Percentiles rank a stretch among this genome's conserved stretches.
These are phyloP conservation scores for Alternaria gaisen DNA, from an alignment of 2,329 filamentous ascomycete genomes.

Conservation along the genomic window DNA sequence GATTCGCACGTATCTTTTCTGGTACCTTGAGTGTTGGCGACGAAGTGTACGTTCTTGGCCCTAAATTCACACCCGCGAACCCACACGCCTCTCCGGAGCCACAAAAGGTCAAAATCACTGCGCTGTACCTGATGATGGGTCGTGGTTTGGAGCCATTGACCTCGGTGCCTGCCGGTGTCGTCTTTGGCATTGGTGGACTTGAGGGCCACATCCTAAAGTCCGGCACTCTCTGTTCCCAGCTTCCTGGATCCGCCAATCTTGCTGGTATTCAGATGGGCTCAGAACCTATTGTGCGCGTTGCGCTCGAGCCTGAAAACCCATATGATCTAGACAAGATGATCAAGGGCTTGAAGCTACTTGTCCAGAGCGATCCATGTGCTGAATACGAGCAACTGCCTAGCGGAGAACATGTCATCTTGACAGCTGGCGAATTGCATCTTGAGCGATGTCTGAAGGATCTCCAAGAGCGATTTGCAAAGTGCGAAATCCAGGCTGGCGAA, in stretches of 20 bases:
- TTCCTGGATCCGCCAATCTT: conserved; percentile 87
- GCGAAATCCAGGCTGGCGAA: conserved; percentile 92
- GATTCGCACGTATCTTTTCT: conserved; percentile 93
- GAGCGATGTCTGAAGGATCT: conserved; percentile 94
- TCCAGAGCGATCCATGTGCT: conserved; percentile 94
- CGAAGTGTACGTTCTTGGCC: conserved; percentile 86
- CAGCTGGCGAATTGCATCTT: conserved; percentile 91
- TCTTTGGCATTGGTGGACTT: conserved; percentile 93
- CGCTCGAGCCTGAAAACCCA: conserved; percentile 91
- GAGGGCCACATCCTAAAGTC: conserved; percentile 96
- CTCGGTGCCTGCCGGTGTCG: conserved; percentile 88
- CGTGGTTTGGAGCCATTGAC: conserved; percentile 82
- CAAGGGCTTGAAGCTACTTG: conserved; percentile 81
- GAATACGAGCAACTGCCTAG: conserved; percentile 93
- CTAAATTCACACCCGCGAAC: conserved; percentile 87
- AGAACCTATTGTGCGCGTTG: conserved; percentile 93
- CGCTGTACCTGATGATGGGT: conserved; percentile 96
- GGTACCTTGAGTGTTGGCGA: conserved; percentile 90
- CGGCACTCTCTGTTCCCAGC: conserved; percentile 87
- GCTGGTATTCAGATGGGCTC: conserved; percentile 83
- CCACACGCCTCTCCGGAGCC: conserved; percentile 77
- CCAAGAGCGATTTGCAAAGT: conserved; percentile 88
- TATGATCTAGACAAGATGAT: conserved; percentile 96
- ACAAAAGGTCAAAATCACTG: conserved; percentile 82
- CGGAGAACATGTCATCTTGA: conserved; percentile 93